phyloP scores from a whole-genome alignment of 164 flowering plant species.

The Litsea cubeba region DNA sequence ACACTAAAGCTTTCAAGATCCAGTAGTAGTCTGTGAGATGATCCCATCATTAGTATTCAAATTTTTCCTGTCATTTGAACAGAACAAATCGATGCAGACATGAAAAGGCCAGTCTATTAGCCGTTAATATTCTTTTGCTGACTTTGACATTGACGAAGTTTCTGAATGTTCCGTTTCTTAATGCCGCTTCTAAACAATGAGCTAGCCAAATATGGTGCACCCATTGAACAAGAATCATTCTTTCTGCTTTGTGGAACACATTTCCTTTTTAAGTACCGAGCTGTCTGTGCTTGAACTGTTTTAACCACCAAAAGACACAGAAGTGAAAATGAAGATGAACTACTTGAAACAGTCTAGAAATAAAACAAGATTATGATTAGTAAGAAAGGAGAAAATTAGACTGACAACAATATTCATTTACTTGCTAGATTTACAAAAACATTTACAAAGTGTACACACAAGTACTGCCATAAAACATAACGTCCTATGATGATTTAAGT shows the following conservation, averaged over 20 bases:
- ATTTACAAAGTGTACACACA: neutral
- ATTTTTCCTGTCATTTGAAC: neutral
- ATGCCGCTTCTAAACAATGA: slow-evolving; percentile 54
- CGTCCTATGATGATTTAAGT: too few species aligned
- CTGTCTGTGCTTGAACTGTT: slow-evolving; percentile 71
- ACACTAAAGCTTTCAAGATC: neutral
- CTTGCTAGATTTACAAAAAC: neutral
- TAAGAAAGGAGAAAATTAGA: too few species aligned
- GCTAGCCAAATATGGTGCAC: slow-evolving; percentile 36
- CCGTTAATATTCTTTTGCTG: slow-evolving; percentile 11
- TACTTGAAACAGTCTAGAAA: neutral
- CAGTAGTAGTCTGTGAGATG: neutral
- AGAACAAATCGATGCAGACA: neutral
- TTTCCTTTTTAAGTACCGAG: slow-evolving; percentile 48
- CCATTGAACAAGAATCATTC: neutral
- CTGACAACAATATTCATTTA: neutral
- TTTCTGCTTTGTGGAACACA: slow-evolving; percentile 16
- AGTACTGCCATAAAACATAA: neutral
- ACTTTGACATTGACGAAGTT: slow-evolving; percentile 30
- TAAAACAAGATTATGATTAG: too few species aligned
- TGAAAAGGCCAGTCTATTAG: slow-evolving; percentile 5
- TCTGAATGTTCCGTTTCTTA: slow-evolving; percentile 39
- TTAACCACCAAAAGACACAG: slow-evolving; percentile 5
- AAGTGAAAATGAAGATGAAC: neutral
- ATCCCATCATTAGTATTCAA: neutral